These are phyloP conservation scores for Anisogramma anomala DNA, from an alignment of 2,329 filamentous ascomycete genomes.

Conservation along the genomic window DNA sequence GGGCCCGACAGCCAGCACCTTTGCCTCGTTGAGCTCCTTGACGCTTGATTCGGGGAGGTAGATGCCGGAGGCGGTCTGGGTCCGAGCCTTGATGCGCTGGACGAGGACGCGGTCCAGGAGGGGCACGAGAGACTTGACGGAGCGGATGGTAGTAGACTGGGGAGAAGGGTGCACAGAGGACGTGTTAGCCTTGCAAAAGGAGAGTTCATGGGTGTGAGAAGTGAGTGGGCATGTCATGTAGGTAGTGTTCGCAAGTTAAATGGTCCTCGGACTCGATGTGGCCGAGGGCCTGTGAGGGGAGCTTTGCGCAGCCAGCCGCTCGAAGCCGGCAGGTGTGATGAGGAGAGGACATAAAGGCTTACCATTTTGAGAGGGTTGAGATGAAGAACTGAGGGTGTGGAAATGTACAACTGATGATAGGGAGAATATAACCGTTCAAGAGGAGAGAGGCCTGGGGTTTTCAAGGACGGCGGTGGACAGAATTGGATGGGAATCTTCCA, in stretches of 20 bases:
- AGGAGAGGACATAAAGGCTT: not conserved
- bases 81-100: constrained; percentile 92
- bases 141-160: constrained; percentile 69
- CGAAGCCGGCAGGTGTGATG: too few relatives aligned
- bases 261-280: not conserved
- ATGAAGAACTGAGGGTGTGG: not conserved
- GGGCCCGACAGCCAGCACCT: constrained; percentile 89
- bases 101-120: constrained; percentile 95
- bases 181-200: too few relatives aligned
- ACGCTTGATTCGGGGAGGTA: constrained; percentile 94
- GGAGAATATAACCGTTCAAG: not conserved
- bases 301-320: not conserved
- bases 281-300: not conserved
- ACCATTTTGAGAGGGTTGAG: constrained; percentile 1
- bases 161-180: not conserved
- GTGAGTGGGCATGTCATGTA: too few relatives aligned
- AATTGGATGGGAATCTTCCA: constrained; percentile 13
- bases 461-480: constrained; percentile 2
- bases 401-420: not conserved
- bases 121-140: constrained; percentile 86
- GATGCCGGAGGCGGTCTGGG: constrained; percentile 93
- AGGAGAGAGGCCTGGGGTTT: not conserved
- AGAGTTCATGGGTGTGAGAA: too few relatives aligned
- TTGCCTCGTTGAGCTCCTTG: constrained; percentile 97
- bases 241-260: not conserved